These are phyloP conservation scores for Pelargonium fulgidum DNA, from an alignment of 441 rosid genomes.

Conservation along the genomic window DNA sequence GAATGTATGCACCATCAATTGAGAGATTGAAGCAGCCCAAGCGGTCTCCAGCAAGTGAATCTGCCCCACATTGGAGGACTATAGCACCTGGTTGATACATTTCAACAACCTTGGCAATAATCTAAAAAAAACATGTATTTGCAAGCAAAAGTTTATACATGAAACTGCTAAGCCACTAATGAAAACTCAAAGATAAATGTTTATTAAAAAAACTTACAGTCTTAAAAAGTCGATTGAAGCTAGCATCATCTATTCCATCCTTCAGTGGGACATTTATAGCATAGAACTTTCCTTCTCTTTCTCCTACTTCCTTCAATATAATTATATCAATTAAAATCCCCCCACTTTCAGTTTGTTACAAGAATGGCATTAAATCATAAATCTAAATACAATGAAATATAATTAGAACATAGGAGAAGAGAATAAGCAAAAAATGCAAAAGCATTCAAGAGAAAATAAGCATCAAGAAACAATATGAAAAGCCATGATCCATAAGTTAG, in stretches of 20 bases:
- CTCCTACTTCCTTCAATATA: slow-evolving; percentile 84
- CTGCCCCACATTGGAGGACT: slow-evolving; percentile 98
- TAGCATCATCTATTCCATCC: slow-evolving; percentile 93
- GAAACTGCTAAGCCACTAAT: slow-evolving; percentile 3
- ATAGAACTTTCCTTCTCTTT: slow-evolving; percentile 88
- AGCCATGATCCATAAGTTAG: neutral
- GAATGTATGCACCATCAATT: slow-evolving; percentile 77
- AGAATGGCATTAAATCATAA: slow-evolving; percentile 13
- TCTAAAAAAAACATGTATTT: slow-evolving; percentile 34
- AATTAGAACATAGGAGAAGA: neutral
- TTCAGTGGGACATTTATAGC: slow-evolving; percentile 94
- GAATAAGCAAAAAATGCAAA: neutral
- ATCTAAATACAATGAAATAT: neutral
- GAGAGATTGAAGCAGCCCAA: slow-evolving; percentile 98
- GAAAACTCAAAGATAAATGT: slow-evolving; percentile 9
- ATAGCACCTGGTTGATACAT: slow-evolving; percentile 83
- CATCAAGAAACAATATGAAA: neutral
- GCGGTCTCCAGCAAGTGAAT: slow-evolving; percentile 96
- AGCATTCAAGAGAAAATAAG: neutral
- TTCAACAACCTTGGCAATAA: slow-evolving; percentile 87
- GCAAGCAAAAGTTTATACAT: slow-evolving; percentile 18
- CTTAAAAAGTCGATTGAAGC: slow-evolving; percentile 91
- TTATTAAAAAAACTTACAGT: slow-evolving; percentile 43
- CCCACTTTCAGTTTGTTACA: slow-evolving; percentile 17
- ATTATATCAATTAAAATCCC: slow-evolving; percentile 26